Evolutionary conservation across 768 basidiomycete genomes (phyloP), one percentile per base, ranked within the genome.

Genomic region (Amanita rubescens): DNA sequence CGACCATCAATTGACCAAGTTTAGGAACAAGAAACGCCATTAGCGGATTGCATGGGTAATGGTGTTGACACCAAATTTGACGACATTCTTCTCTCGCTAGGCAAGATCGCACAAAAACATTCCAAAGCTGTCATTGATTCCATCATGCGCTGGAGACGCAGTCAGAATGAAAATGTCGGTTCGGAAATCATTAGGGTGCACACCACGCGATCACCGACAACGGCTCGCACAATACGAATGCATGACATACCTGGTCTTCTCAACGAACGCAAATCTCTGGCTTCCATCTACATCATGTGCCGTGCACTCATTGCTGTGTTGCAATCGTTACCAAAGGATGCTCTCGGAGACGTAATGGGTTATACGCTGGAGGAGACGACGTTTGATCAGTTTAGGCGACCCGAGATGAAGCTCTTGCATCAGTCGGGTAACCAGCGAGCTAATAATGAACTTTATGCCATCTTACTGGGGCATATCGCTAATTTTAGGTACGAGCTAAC

Each of bases 221-320:
- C 49, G 24, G 62, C 58, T 33, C 72, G 74, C 14, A 56, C 58
- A 27, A 54, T 69, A 20, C 75, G 79, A 17, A 57, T 71, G 34
- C 69, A 72, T 39, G 82, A 85, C 53, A 67, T 76, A 15, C 69
- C 76, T 0, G 69, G 67, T 27, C 62, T 82, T n/a, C 66, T 85
- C 42, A 78, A 75, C 53, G 89, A 89, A 64, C 82, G 86, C 27
- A 84, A 85, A 64, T 80, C 82, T n/a, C 75, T 94, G 3, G 86
- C 90, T 5, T 83, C 90, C 0, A 86, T 89, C 35, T 95, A 93
- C 64, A 82, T 97, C 62, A 86, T 92, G 82, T 94, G 90, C 62
- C 81, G 93, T 48, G 85, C 89, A 3, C 75, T 95, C 17, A 84
- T 92, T 24, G 82, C 80, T 1, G 80, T 94, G 11, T 77, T 94